A percentile compares a stretch with the other conserved stretches of the same genome.
Conservation (phyloP, 2,329 filamentous ascomycete genomes). For the Chaetomiaceae sp. region DNA sequence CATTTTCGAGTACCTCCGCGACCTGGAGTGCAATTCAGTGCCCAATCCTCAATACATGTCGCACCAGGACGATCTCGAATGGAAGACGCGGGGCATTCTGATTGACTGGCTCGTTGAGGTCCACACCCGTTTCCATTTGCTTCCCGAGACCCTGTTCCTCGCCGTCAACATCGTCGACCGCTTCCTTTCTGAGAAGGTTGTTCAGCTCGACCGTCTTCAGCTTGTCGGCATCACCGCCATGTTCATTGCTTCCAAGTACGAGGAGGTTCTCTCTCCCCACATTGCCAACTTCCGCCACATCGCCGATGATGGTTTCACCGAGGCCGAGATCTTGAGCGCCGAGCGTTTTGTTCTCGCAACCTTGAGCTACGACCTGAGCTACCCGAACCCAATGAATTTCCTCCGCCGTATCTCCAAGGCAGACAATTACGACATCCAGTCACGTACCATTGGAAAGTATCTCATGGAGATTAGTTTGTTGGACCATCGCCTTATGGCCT, state of each 20-base stretch:
- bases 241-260: slow-evolving; percentile 99
- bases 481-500: slow-evolving; percentile 89
- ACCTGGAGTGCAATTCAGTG: slow-evolving; percentile 72
- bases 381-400: slow-evolving; percentile 99
- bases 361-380: slow-evolving; percentile 94
- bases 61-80: slow-evolving; percentile 90
- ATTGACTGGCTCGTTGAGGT: slow-evolving; percentile 99
- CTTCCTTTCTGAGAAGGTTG: slow-evolving; percentile 91
- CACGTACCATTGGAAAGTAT: slow-evolving; percentile 94
- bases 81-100: slow-evolving; percentile 97
- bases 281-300: slow-evolving; percentile 97
- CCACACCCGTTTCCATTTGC: slow-evolving; percentile 90
- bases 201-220: slow-evolving; percentile 92
- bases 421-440: slow-evolving; percentile 98
- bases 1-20: slow-evolving; percentile 92
- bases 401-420: slow-evolving; percentile 97
- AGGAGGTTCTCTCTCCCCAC: slow-evolving; percentile 94
- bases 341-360: slow-evolving; percentile 90
- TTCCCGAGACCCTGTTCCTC: slow-evolving; percentile 94
- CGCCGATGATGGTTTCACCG: slow-evolving; percentile 92
- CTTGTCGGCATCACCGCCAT: slow-evolving; percentile 96
- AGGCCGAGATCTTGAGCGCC: slow-evolving; percentile 93
- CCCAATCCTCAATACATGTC: slow-evolving; percentile 95
- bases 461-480: slow-evolving; percentile 94
- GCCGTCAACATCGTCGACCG: slow-evolving; percentile 98